Conservation (phyloP, 345 rosid species). For the Rhodomyrtus tomentosa region DNA sequence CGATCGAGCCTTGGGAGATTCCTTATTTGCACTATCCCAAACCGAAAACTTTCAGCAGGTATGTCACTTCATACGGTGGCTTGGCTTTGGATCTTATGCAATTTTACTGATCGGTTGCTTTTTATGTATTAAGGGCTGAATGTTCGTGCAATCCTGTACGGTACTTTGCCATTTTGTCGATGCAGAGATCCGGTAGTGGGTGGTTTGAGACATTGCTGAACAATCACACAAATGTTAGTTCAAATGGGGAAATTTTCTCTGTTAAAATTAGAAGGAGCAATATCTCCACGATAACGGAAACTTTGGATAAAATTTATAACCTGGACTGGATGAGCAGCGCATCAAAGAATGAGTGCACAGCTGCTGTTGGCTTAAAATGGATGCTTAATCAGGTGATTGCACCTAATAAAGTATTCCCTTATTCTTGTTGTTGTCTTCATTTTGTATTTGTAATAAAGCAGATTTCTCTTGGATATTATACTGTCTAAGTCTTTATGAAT, state of each 20-base stretch:
- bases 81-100: background rate
- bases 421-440: accelerated
- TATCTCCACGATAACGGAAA: conserved; percentile 55
- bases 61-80: background rate
- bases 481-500: too few species aligned
- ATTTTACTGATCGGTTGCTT: background rate
- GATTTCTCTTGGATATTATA: background rate
- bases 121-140: conserved; percentile 52
- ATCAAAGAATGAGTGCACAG: conserved; percentile 94
- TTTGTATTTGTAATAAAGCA: background rate
- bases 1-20: conserved; percentile 81
- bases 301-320: conserved; percentile 70
- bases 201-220: conserved; percentile 97
- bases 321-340: conserved; percentile 95
- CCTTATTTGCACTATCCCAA: conserved; percentile 83
- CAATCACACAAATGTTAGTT: conserved; percentile 92
- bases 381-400: conserved; percentile 93
- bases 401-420: background rate
- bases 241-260: conserved; percentile 93
- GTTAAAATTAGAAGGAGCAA: conserved; percentile 88
- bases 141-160: conserved; percentile 86
- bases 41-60: conserved; percentile 79
- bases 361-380: conserved; percentile 98
- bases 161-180: conserved; percentile 88
- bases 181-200: conserved; percentile 99